A percentile compares a stretch with the other conserved stretches of the same genome.
phyloP scores from a whole-genome alignment of 257 asterid species.

The Solanum dulcamara region DNA sequence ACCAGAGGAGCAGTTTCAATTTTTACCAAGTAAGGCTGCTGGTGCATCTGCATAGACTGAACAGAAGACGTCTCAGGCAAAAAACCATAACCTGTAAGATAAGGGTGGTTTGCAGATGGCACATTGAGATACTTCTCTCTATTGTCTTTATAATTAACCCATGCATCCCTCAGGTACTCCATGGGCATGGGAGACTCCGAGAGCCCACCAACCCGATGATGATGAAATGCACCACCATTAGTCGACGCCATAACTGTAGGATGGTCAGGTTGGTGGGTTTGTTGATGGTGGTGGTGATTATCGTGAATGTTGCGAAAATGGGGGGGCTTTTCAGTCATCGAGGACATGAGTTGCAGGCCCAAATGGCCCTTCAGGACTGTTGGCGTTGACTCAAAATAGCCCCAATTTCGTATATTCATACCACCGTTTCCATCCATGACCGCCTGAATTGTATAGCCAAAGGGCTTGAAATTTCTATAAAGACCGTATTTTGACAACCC shows the following conservation, averaged over 20 bases:
- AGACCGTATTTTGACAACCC: not conserved
- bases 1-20: constrained; percentile 16
- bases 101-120: constrained; percentile 27
- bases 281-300: constrained; percentile 7
- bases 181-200: constrained; percentile 30
- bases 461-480: constrained; percentile 4
- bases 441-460: not conserved
- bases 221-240: constrained; percentile 52
- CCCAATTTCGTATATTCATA: constrained; percentile 49
- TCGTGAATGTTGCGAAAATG: constrained; percentile 24
- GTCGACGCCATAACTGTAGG: constrained; percentile 36
- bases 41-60: constrained; percentile 40
- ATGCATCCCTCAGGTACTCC: constrained; percentile 30
- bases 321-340: constrained; percentile 49
- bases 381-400: constrained; percentile 22
- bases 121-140: constrained; percentile 40
- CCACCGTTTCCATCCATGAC: constrained; percentile 65
- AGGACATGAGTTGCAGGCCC: constrained; percentile 49
- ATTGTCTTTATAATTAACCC: constrained; percentile 26
- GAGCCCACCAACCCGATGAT: constrained; percentile 52
- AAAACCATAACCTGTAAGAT: constrained; percentile 32
- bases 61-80: constrained; percentile 45
- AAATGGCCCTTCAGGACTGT: constrained; percentile 25
- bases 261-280: constrained; percentile 21
- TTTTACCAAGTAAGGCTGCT: constrained; percentile 25